These are phyloP conservation scores for Leishmania guyanensis DNA, from an alignment of 208 protist species.

Conservation along the genomic window DNA sequence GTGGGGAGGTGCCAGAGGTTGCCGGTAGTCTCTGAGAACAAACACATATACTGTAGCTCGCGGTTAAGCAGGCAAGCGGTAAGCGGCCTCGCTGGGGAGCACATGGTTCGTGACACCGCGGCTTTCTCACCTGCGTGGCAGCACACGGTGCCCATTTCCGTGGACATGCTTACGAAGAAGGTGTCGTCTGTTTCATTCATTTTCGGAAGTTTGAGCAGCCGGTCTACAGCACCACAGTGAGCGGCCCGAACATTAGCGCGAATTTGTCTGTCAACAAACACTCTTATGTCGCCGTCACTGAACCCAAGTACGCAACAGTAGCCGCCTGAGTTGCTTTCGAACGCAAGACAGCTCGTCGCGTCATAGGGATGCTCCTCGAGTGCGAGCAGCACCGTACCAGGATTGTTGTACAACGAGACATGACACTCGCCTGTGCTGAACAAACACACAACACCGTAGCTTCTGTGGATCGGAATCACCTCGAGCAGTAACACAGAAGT, in stretches of 20 bases:
- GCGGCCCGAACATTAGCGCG: slow-evolving; percentile 29
- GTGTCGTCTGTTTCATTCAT: slow-evolving; percentile 42
- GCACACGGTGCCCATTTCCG: slow-evolving; percentile 60
- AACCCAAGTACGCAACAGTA: slow-evolving; percentile 45
- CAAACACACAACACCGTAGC: slow-evolving; percentile 34
- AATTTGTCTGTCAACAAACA: slow-evolving; percentile 36
- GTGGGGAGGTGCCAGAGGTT: slow-evolving; percentile 86
- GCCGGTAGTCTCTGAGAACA: slow-evolving; percentile 46
- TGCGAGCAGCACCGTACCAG: slow-evolving; percentile 28
- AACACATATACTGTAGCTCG: slow-evolving; percentile 55
- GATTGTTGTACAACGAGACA: slow-evolving; percentile 21
- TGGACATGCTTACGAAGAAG: slow-evolving; percentile 66
- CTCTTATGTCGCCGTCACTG: slow-evolving; percentile 42
- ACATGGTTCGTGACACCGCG: slow-evolving; percentile 55
- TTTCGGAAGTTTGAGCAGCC: slow-evolving; percentile 27
- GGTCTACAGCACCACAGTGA: slow-evolving; percentile 48
- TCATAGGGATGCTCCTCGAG: slow-evolving; percentile 37
- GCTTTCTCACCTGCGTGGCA: slow-evolving; percentile 53
- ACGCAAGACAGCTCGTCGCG: slow-evolving; percentile 42
- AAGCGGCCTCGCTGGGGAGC: slow-evolving; percentile 65
- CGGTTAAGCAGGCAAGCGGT: slow-evolving; percentile 59
- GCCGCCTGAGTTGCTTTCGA: slow-evolving; percentile 13
- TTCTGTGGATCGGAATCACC: slow-evolving; percentile 23
- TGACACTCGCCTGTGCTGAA: slow-evolving; percentile 42
- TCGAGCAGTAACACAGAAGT: slow-evolving; percentile 29